Evolutionary conservation across 257 asterid genomes (phyloP).

Genomic region (Coffea canephora): DNA sequence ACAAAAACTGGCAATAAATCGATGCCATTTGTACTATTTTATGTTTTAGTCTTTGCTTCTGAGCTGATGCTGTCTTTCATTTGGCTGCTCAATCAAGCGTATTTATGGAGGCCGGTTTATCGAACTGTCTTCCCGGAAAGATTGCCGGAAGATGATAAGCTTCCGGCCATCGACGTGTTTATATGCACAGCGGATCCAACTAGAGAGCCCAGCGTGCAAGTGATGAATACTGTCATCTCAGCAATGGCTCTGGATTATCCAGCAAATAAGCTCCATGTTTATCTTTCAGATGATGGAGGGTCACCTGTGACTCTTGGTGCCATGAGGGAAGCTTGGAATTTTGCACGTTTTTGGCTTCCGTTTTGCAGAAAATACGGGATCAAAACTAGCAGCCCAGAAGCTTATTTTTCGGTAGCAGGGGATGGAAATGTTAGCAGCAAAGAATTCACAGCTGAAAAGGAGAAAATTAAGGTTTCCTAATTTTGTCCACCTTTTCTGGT

Average conservation of each 20-base stretch:
- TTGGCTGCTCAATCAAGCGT: slow-evolving; percentile 50
- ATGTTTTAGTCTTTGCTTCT: slow-evolving; percentile 26
- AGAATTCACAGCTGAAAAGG: slow-evolving; percentile 35
- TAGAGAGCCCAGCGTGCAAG: slow-evolving; percentile 52
- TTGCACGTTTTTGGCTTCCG: slow-evolving; percentile 50
- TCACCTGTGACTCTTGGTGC: slow-evolving; percentile 38
- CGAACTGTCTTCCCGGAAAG: slow-evolving; percentile 45
- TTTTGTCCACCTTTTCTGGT: not conserved
- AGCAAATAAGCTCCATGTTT: slow-evolving; percentile 47
- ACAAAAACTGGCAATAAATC: not conserved
- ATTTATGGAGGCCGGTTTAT: slow-evolving; percentile 48
- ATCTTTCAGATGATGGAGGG: slow-evolving; percentile 66
- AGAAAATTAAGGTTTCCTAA: slow-evolving; percentile 36
- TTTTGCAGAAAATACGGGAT: slow-evolving; percentile 51
- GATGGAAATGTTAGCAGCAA: not conserved
- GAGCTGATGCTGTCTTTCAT: slow-evolving; percentile 40
- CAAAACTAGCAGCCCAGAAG: slow-evolving; percentile 48
- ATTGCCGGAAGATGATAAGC: slow-evolving; percentile 31
- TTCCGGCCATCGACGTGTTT: slow-evolving; percentile 57
- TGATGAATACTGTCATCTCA: slow-evolving; percentile 75
- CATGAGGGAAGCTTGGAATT: slow-evolving; percentile 37
- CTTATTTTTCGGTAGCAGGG: slow-evolving; percentile 28
- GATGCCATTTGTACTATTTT: slow-evolving; percentile 24
- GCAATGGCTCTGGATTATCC: slow-evolving; percentile 75
- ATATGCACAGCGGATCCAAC: slow-evolving; percentile 63